These are phyloP conservation scores for Globisporangium takayamanum DNA, from an alignment of 352 stramenopile species.

Conservation along the genomic window DNA sequence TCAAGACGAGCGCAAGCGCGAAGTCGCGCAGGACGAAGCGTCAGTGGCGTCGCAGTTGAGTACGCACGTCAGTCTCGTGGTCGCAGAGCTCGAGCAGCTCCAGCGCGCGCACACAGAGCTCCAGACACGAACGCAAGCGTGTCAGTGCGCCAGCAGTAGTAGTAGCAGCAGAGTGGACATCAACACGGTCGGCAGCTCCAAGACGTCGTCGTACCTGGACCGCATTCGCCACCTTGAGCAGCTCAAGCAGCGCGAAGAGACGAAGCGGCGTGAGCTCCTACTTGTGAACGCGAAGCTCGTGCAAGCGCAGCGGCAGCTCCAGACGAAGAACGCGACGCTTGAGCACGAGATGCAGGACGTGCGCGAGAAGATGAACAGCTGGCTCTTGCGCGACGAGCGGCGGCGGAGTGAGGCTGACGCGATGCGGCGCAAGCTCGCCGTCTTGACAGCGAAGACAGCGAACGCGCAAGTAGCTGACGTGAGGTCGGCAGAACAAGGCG, in stretches of 20 bases:
- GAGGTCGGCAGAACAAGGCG: neutral
- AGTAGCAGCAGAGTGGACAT: neutral
- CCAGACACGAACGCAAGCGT: slow-evolving; percentile 15
- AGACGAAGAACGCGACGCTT: slow-evolving; percentile 26
- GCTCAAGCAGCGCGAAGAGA: slow-evolving; percentile 30
- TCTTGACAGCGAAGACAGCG: slow-evolving; percentile 11
- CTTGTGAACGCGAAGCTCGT: slow-evolving; percentile 62
- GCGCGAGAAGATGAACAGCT: slow-evolving; percentile 48
- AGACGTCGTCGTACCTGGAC: slow-evolving; percentile 33
- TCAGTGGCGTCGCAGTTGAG: slow-evolving; percentile 31
- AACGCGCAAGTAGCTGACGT: neutral
- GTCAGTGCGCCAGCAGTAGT: slow-evolving; percentile 7
- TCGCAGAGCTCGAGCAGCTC: slow-evolving; percentile 38
- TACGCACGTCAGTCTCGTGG: slow-evolving; percentile 33
- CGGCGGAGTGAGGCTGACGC: slow-evolving; percentile 29
- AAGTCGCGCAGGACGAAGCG: slow-evolving; percentile 20
- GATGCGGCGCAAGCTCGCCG: slow-evolving; percentile 11
- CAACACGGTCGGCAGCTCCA: slow-evolving; percentile 3
- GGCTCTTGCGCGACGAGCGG: slow-evolving; percentile 43
- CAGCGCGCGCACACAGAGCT: slow-evolving; percentile 38
- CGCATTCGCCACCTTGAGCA: slow-evolving; percentile 49
- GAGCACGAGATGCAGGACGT: slow-evolving; percentile 26
- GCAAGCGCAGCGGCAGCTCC: slow-evolving; percentile 54
- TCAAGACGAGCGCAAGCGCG: slow-evolving; percentile 29
- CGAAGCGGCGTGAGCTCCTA: slow-evolving; percentile 55